A percentile compares a stretch with the other conserved stretches of the same genome.
phyloP scores from a whole-genome alignment of 2,329 filamentous ascomycete species.

The Epicoccum sorghinum region DNA sequence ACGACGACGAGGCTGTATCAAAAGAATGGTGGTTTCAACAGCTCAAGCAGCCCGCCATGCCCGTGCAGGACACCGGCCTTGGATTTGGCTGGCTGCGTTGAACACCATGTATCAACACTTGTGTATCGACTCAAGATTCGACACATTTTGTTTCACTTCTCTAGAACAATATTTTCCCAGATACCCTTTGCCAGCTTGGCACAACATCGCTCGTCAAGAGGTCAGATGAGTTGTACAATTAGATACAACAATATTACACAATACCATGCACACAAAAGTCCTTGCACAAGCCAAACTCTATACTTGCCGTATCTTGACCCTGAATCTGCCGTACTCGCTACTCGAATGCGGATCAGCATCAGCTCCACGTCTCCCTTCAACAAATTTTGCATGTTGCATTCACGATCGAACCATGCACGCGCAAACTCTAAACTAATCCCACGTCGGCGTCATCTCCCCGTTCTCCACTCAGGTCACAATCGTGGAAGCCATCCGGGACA shows the following conservation, averaged over 20 bases:
- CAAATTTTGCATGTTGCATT: neutral
- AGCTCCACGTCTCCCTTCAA: conserved; percentile 8
- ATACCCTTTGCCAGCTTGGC: conserved; percentile 42
- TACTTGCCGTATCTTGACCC: neutral
- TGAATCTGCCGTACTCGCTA: neutral
- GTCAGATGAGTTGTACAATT: conserved; percentile 26
- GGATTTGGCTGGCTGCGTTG: conserved; percentile 48
- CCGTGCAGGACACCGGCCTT: conserved; percentile 47
- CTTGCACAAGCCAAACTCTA: neutral
- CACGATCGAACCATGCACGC: conserved; percentile 5
- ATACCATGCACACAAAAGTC: neutral
- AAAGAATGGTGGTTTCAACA: conserved; percentile 52
- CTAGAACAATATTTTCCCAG: conserved; percentile 22
- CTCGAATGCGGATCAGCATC: neutral
- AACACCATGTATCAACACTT: conserved; percentile 19
- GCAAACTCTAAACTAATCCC: conserved; percentile 10
- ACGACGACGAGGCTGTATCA: conserved; percentile 45
- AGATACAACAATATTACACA: conserved; percentile 6
- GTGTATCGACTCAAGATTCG: neutral
- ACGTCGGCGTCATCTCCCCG: conserved; percentile 9
- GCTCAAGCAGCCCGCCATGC: conserved; percentile 43
- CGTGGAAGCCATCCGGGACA: conserved; percentile 5
- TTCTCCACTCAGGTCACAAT: conserved; percentile 6
- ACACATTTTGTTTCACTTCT: conserved; percentile 34
- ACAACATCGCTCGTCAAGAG: conserved; percentile 31